Evolutionary conservation across 768 basidiomycete genomes (phyloP).

Genomic region (Boletus tylopilopsis): DNA sequence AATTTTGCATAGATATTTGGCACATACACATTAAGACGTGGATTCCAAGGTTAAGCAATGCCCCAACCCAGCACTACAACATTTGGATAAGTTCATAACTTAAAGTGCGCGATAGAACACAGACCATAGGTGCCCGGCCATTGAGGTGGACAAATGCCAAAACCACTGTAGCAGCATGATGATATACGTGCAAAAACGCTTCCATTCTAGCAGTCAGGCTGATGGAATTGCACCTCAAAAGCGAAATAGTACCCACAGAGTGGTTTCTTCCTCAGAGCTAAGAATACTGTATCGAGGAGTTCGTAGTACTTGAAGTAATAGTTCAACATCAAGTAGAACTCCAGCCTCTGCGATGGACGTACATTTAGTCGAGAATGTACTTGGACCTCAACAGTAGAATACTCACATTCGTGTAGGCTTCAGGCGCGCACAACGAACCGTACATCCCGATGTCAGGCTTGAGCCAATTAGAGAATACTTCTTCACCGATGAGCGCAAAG

Average conservation of each 20-base stretch:
- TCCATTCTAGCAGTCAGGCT: too few relatives aligned
- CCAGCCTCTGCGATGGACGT: slow-evolving; percentile 69
- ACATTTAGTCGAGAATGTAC: too few relatives aligned
- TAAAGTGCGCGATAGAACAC: too few relatives aligned
- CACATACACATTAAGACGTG: slow-evolving; percentile 94
- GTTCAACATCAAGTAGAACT: slow-evolving; percentile 96
- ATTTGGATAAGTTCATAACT: too few relatives aligned
- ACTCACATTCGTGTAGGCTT: slow-evolving; percentile 83
- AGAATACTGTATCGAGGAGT: slow-evolving; percentile 91
- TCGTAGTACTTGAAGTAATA: slow-evolving; percentile 98
- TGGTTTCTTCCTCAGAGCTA: slow-evolving; percentile 95
- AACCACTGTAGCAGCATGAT: slow-evolving; percentile 92
- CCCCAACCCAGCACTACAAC: too few relatives aligned
- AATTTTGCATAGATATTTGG: too few relatives aligned
- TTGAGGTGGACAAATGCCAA: too few relatives aligned
- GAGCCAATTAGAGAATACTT: slow-evolving; percentile 75
- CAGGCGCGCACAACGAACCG: slow-evolving; percentile 65
- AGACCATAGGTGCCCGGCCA: too few relatives aligned
- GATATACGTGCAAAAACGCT: slow-evolving; percentile 98
- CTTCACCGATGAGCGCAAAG: slow-evolving; percentile 80
- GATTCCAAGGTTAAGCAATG: slow-evolving; percentile 85
- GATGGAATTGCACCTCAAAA: too few relatives aligned
- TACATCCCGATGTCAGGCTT: slow-evolving; percentile 73
- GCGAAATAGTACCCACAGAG: too few relatives aligned
- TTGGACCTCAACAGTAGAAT: neutral